Base-by-base conservation (phyloP, 176 grass and related monocot species). In the Juncus inflexus region DNA sequence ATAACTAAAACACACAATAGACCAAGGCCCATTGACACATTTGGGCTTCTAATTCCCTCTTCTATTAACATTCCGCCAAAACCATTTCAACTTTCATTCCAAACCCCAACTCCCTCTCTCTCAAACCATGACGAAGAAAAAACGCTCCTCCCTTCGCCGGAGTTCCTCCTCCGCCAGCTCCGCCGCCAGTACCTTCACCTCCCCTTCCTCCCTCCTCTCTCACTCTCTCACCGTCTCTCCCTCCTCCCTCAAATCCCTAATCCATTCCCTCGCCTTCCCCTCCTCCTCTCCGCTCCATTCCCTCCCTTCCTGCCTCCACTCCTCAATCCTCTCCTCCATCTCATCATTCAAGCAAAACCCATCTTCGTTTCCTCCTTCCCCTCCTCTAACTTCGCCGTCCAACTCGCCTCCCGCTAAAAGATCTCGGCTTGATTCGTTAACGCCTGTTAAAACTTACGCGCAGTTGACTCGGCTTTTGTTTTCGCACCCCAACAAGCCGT, bases 381-480 rank as follows among this genome's bases (percentile, higher is more conserved):
- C 70, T 62, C 84, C 55, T 64, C 51, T 73, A 42, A 68, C 54
- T 4, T 37, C 8, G 35, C 64, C 61, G 67, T 62, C 58, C 50
- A 9, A 37, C 41, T 61, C 81, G 3, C 60, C 15, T 47, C 36
- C 11, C 8, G 43, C 19, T 15, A 75, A 59, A 62, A 53, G 61
- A 35, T 57, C 2, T 52, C 45, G 69, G 15, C 6, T 7, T 15
- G 79, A 72, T 64, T 56, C 11, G 74, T 43, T 69, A 14, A 4
- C 66, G 9, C 9, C 38, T 61, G 28, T 73, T 37, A 80, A 76
- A 64, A 40, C 74, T 60, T 76, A 86, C 58, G 74, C 81, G n/a
- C 58, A 76, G 49, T 67, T 96, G 51, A 77, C 80, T 65, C 76
- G 80, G 50, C 84, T 91, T 59, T 90, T 83, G 75, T 49, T 89